Conservation (phyloP, 345 rosid genomes). For the Barbarea vulgaris region DNA sequence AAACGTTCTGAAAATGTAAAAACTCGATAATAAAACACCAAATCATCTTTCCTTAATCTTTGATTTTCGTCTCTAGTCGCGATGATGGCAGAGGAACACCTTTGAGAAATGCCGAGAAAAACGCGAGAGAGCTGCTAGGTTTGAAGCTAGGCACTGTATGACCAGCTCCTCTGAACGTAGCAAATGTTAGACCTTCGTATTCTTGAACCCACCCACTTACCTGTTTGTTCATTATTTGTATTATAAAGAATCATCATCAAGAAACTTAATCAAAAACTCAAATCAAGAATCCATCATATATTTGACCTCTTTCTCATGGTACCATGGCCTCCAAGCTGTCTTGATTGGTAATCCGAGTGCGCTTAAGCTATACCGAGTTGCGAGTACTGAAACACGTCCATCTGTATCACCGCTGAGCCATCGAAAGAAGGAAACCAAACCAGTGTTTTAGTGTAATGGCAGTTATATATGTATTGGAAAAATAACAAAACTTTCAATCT, state of each 20-base stretch:
- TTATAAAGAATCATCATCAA: neutral
- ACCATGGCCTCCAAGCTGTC: conserved; percentile 92
- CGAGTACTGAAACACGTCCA: conserved; percentile 87
- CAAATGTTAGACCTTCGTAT: conserved; percentile 78
- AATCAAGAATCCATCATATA: neutral
- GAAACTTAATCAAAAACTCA: neutral
- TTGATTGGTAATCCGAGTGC: conserved; percentile 63
- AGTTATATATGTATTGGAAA: neutral
- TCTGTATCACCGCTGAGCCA: conserved; percentile 85
- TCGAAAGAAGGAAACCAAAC: neutral
- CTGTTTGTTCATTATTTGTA: conserved; percentile 37
- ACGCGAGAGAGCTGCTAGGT: conserved; percentile 70
- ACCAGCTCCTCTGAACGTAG: conserved; percentile 94
- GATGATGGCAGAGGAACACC: conserved; percentile 55
- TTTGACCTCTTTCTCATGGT: conserved; percentile 72
- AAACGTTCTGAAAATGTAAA: neutral
- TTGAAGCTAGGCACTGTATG: conserved; percentile 88
- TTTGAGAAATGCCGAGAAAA: conserved; percentile 69
- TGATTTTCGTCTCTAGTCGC: conserved; percentile 4
- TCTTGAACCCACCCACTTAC: conserved; percentile 94
- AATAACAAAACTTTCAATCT: neutral
- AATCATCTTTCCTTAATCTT: neutral
- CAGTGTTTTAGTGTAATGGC: neutral
- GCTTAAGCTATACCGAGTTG: conserved; percentile 74
- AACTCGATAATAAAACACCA: neutral